These are phyloP conservation scores for Lactarius hatsudake DNA, from an alignment of 768 basidiomycete species.

Conservation along the genomic window DNA sequence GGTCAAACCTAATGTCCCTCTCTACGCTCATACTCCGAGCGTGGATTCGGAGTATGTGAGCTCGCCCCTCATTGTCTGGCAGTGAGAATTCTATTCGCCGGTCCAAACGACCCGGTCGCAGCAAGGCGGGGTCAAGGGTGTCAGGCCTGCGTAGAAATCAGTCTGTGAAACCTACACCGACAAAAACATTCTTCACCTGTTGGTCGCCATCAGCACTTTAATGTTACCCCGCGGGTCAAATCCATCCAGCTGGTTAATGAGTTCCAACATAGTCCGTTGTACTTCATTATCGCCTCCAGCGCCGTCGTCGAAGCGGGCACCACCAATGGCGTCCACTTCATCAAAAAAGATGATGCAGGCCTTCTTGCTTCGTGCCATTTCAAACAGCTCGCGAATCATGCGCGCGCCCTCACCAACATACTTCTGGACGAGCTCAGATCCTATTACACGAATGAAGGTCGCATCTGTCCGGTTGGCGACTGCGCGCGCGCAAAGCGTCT, in stretches of 20 bases:
- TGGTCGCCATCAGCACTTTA: slow-evolving; percentile 99
- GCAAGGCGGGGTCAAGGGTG: slow-evolving; percentile 93
- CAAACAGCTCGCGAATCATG: slow-evolving; percentile 98
- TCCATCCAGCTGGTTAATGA: slow-evolving; percentile 98
- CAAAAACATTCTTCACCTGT: slow-evolving; percentile 56
- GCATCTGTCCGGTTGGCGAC: slow-evolving; percentile 99
- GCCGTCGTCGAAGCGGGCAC: slow-evolving; percentile 96
- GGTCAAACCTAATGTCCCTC: slow-evolving; percentile 93
- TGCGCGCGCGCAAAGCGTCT: slow-evolving; percentile 96
- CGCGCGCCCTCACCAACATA: slow-evolving; percentile 99
- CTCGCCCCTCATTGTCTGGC: slow-evolving; percentile 93
- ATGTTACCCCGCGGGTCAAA: slow-evolving; percentile 99
- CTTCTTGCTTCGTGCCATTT: slow-evolving; percentile 98
- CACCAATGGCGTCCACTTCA: slow-evolving; percentile 97
- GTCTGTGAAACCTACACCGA: slow-evolving; percentile 6
- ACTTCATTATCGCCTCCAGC: slow-evolving; percentile 99
- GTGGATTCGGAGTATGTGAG: slow-evolving; percentile 95
- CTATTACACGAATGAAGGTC: slow-evolving; percentile 98
- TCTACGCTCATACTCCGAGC: slow-evolving; percentile 98
- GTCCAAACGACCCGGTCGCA: slow-evolving; percentile 94
- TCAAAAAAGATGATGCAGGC: slow-evolving; percentile 99
- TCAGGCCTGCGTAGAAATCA: slow-evolving; percentile 67
- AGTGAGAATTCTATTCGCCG: slow-evolving; percentile 95
- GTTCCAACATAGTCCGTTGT: slow-evolving; percentile 97
- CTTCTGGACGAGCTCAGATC: slow-evolving; percentile 99